These are phyloP conservation scores for Avena insularis DNA, from an alignment of 176 grass and related monocot genomes.

Conservation along the genomic window DNA sequence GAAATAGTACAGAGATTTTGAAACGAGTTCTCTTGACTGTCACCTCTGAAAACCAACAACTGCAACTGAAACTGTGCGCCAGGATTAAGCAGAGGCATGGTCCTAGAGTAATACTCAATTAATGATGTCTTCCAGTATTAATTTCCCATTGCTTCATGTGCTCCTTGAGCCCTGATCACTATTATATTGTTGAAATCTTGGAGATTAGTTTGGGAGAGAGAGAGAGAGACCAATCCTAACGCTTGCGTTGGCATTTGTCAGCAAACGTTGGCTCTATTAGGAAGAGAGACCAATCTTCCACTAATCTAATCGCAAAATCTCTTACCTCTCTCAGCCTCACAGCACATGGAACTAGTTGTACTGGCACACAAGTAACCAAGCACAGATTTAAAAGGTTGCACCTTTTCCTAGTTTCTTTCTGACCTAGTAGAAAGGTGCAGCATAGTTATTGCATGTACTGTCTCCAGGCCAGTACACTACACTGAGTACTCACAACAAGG, in stretches of 20 bases:
- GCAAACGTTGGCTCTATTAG: constrained; percentile 48
- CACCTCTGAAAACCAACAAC: constrained; percentile 34
- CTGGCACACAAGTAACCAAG: constrained; percentile 50
- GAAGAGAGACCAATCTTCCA: constrained; percentile 31
- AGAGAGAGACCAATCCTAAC: constrained; percentile 4
- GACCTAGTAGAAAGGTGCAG: constrained; percentile 51
- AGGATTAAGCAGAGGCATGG: constrained; percentile 43
- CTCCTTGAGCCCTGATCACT: constrained; percentile 1
- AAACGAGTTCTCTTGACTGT: constrained; percentile 38
- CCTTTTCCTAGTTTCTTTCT: constrained; percentile 58
- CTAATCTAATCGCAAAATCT: constrained; percentile 33
- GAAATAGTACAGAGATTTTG: constrained; percentile 12
- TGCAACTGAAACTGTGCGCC: constrained; percentile 39
- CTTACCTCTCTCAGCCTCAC: constrained; percentile 17
- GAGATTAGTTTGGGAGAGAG: constrained; percentile 28
- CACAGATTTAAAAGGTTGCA: constrained; percentile 48
- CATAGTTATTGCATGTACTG: constrained; percentile 17
- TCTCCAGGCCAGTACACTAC: constrained; percentile 10
- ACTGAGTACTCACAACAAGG: constrained; percentile 29
- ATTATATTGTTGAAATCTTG: constrained; percentile 46
- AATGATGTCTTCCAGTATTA: neutral
- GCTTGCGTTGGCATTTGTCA: constrained; percentile 61
- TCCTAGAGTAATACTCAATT: neutral
- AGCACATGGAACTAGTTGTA: constrained; percentile 37
- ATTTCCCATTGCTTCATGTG: constrained; percentile 16